Conservation (phyloP, 2,329 filamentous ascomycete genomes). For the Xylaria sp. region DNA sequence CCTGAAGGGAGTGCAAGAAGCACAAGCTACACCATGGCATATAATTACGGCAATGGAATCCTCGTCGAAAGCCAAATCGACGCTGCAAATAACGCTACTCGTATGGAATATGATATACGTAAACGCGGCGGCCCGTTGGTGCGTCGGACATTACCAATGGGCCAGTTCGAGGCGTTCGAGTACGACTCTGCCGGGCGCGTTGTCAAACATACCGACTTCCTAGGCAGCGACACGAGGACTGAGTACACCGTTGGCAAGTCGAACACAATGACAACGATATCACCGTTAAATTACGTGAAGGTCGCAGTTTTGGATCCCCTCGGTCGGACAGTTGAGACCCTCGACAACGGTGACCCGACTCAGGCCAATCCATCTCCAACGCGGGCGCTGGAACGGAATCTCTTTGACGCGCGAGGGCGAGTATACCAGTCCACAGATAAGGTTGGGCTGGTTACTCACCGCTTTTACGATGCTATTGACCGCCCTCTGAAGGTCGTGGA, state of each 20-base stretch:
- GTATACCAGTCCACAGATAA: constrained; percentile 5
- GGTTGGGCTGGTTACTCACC: constrained; percentile 4
- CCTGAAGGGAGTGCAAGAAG: background rate
- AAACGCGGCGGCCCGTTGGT: constrained; percentile 5
- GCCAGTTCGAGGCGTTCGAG: background rate
- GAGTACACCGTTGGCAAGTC: background rate
- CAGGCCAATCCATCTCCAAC: background rate
- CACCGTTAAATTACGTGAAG: background rate
- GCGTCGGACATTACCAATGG: background rate
- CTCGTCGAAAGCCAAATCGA: background rate
- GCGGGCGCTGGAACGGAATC: background rate
- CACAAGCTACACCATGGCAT: background rate
- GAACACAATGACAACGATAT: background rate
- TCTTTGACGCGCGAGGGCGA: background rate
- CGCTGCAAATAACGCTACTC: background rate
- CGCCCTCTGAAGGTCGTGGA: constrained; percentile 1
- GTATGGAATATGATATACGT: constrained; percentile 10
- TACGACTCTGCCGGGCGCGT: background rate
- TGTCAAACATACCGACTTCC: background rate
- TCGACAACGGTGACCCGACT: constrained; percentile 16
- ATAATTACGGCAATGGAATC: constrained; percentile 4
- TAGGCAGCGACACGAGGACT: background rate
- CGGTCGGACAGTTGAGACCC: background rate
- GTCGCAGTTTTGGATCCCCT: background rate
- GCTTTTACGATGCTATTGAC: constrained; percentile 4